phyloP scores from a whole-genome alignment of 2,329 filamentous ascomycete genomes.

The Sclerotiophoma versabilis region DNA sequence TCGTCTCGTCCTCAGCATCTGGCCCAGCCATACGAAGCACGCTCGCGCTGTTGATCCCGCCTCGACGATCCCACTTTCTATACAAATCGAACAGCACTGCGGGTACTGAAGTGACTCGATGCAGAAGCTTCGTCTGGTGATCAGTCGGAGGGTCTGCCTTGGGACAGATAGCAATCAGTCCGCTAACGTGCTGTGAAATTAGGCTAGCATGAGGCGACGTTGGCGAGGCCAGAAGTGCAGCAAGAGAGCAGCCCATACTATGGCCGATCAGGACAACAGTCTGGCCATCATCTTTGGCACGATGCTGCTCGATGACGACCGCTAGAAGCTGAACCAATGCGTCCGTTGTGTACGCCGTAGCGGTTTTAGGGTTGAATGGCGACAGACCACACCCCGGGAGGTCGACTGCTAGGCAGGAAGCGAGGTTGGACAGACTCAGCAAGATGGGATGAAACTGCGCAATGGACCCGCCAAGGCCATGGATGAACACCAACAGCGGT shows the following conservation, averaged over 20 bases:
- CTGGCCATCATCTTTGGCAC: conserved; percentile 70
- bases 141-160: conserved; percentile 68
- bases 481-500: conserved; percentile 87
- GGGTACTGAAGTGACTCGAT: conserved; percentile 72
- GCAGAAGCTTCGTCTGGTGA: conserved; percentile 59
- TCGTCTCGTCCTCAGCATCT: conserved; percentile 69
- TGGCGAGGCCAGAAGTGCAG: conserved; percentile 72
- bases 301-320: conserved; percentile 75
- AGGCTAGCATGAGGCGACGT: conserved; percentile 60
- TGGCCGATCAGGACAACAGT: conserved; percentile 83
- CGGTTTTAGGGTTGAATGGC: conserved; percentile 71
- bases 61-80: conserved; percentile 78
- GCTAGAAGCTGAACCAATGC: conserved; percentile 78
- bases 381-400: conserved; percentile 89
- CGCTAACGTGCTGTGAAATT: conserved; percentile 71
- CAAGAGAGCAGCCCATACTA: conserved; percentile 85
- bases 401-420: conserved; percentile 86
- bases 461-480: conserved; percentile 90
- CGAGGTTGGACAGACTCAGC: conserved; percentile 80
- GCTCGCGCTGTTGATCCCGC: conserved; percentile 78
- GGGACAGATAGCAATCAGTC: conserved; percentile 83
- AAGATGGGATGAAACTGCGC: conserved; percentile 86
- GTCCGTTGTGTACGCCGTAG: conserved; percentile 81
- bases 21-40: conserved; percentile 78
- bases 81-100: conserved; percentile 76